Evolutionary conservation across 2,329 filamentous ascomycete genomes (phyloP), one percentile per base, ranked within the genome.

Genomic region (Aspergillus udagawae): DNA sequence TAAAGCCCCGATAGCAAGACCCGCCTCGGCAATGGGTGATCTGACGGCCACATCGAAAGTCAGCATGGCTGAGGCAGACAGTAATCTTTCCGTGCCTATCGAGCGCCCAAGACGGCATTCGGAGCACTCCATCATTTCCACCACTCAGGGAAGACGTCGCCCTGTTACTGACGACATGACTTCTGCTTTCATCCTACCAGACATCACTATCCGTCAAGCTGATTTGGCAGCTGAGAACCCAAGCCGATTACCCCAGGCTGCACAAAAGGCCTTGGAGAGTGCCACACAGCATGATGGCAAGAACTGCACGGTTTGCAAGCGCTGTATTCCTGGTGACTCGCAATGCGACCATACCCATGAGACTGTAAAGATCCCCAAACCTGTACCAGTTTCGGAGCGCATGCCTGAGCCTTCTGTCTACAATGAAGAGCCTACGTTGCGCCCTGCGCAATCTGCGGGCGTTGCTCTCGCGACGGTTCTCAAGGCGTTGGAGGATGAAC

Each of bases 391-490:
- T 4, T 82, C 81, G 3, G 71, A 78, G 23, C 80, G 80, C 51
- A 79, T 77, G 71, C 72, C 74, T 27, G 66, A 71, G 54, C 66
- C 70, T 14, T 70, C 72, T 3, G 52, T 64, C 5, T 79, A 83
- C 59, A 79, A 83, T 51, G 77, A 80, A n/a, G 82, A 85, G 52
- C 81, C 81, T 0, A 87, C 85, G 0, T 69, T 86, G 49, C 83
- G 85, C 0, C 85, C 79, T 5, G 81, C 87, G 1, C 87, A 90
- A 67, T 77, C 85, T 1, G 91, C 91, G 0, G 85, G 83, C 4
- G 75, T 87, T 47, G 91, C 91, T 9, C 83, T 96, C 25, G 88
- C 89, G 7, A 84, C 87, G n/a, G 89, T 96, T 23, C 87, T 96
- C 71, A 94, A 95, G 74, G 83, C 86, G 7, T 78, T 95, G 3